A percentile compares a stretch with the other conserved stretches of the same genome.
Conservation (phyloP, 129 eudicot species). For the Flaveria trinervia region DNA sequence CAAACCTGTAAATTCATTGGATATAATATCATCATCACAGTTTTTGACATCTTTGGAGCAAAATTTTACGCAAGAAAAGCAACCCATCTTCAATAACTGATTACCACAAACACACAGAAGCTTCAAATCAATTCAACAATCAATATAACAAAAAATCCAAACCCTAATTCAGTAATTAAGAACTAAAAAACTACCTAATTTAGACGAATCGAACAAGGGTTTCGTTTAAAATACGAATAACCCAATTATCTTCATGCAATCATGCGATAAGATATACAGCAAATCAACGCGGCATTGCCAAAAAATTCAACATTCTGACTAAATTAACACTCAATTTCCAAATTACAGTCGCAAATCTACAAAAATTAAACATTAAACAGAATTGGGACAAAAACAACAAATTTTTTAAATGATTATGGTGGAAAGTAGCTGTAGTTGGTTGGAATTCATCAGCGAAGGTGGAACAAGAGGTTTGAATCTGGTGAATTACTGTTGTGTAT, state of each 20-base stretch:
- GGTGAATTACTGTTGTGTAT: constrained; percentile 11
- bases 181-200: neutral
- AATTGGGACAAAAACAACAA: constrained; percentile 13
- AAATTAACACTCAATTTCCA: neutral
- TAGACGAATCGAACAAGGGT: neutral
- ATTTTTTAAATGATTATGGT: constrained; percentile 4
- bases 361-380: constrained; percentile 15
- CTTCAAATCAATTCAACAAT: constrained; percentile 10
- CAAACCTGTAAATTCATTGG: constrained; percentile 31
- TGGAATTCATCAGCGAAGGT: constrained; percentile 24
- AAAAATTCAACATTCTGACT: constrained; percentile 8
- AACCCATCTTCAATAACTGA: constrained; percentile 20
- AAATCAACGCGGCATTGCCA: constrained; percentile 42
- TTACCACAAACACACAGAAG: neutral
- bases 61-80: constrained; percentile 32
- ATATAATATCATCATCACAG: constrained; percentile 20
- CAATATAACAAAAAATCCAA: constrained; percentile 21
- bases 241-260: constrained; percentile 8
- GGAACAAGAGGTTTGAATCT: constrained; percentile 20
- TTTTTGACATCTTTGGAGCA: constrained; percentile 34
- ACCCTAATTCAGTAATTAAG: constrained; percentile 18
- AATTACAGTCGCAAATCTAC: constrained; percentile 7
- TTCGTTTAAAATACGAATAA: constrained; percentile 21
- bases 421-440: constrained; percentile 29
- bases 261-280: constrained; percentile 17